Conservation (phyloP, 2,329 filamentous ascomycete species). For the Monilinia laxa region DNA sequence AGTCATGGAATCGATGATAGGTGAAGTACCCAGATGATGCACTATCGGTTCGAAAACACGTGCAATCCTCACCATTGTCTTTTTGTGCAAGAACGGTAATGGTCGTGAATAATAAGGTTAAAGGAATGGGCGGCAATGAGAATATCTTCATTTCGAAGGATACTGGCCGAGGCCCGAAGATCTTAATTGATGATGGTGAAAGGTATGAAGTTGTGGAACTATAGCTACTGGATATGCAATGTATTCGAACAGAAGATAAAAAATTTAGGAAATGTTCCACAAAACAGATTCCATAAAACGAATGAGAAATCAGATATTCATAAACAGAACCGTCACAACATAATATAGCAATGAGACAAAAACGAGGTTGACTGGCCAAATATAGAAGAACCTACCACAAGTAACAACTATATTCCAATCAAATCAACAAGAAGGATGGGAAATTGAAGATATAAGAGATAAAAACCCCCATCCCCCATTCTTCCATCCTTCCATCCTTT, state of each 20-base stretch:
- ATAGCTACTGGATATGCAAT: neutral
- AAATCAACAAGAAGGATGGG: neutral
- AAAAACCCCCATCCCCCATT: neutral
- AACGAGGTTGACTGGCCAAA: neutral
- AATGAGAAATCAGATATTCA: neutral
- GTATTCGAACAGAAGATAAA: too few relatives aligned
- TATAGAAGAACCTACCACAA: neutral
- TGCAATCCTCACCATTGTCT: constrained; percentile 35
- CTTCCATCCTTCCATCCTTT: neutral
- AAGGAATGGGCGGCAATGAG: neutral
- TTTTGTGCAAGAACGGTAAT: constrained; percentile 29
- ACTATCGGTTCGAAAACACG: constrained; percentile 37
- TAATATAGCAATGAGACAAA: neutral
- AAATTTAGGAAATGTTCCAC: neutral
- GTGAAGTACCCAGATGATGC: constrained; percentile 36
- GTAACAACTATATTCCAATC: neutral
- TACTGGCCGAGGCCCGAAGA: neutral
- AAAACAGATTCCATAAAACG: neutral
- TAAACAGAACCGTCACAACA: neutral
- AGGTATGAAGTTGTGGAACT: neutral
- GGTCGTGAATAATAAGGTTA: neutral
- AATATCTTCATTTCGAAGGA: neutral
- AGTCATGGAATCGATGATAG: constrained; percentile 38
- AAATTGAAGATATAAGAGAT: neutral
- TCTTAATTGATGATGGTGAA: neutral